Evolutionary conservation across 768 basidiomycete species (phyloP).

Genomic region (Heimioporus sp.): DNA sequence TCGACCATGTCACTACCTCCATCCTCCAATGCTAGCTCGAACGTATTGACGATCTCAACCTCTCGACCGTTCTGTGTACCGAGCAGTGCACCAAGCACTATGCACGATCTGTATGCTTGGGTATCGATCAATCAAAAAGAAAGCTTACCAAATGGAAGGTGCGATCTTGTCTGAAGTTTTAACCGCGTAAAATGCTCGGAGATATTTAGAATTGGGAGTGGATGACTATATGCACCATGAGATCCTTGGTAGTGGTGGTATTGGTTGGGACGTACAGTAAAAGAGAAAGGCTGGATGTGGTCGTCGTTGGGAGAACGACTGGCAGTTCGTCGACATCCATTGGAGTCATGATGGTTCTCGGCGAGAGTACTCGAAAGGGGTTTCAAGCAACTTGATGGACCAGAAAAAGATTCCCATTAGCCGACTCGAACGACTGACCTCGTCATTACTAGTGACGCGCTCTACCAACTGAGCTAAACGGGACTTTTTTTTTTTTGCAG

Average conservation of each 20-base stretch:
- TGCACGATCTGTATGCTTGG: neutral
- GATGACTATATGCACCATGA: conserved; percentile 61
- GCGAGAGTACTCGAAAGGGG: conserved; percentile 1
- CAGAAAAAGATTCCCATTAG: conserved; percentile 36
- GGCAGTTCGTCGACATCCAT: conserved; percentile 82
- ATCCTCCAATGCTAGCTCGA: conserved; percentile 74
- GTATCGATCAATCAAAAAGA: neutral
- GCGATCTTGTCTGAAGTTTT: conserved; percentile 65
- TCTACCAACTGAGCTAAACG: conserved; percentile 50
- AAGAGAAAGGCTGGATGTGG: conserved; percentile 70
- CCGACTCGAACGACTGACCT: conserved; percentile 43
- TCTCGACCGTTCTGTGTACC: conserved; percentile 94
- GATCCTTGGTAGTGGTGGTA: neutral
- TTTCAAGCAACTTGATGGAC: neutral
- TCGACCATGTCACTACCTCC: conserved; percentile 63
- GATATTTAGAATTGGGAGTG: conserved; percentile 93
- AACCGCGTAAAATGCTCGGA: conserved; percentile 92
- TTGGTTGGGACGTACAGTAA: conserved; percentile 54
- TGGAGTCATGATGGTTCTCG: conserved; percentile 39
- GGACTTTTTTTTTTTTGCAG: conserved; percentile 3
- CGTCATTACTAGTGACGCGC: conserved; percentile 49
- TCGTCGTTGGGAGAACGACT: conserved; percentile 69
- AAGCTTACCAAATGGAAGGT: conserved; percentile 61
- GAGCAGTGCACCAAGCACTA: conserved; percentile 90
- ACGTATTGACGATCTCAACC: conserved; percentile 96